Evolutionary conservation across 208 protist species (phyloP).

Genomic region (Crithidia brevicula): DNA sequence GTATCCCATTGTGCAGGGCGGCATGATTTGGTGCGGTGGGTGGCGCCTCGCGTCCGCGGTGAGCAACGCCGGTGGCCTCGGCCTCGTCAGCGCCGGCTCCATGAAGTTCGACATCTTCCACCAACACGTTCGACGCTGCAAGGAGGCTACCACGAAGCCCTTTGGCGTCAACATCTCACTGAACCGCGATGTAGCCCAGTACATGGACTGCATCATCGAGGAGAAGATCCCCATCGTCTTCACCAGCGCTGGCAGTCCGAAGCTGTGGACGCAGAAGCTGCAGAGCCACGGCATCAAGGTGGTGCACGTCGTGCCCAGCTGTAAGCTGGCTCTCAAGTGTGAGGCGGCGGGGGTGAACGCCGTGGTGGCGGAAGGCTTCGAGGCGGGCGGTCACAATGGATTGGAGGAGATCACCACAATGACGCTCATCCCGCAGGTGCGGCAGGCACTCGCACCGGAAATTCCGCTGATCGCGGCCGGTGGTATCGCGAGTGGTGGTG

Average conservation of each 20-base stretch:
- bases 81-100: constrained; percentile 78
- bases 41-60: constrained; percentile 79
- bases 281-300: constrained; percentile 73
- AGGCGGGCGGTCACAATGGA: constrained; percentile 74
- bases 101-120: constrained; percentile 72
- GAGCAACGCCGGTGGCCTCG: constrained; percentile 88
- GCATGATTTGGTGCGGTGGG: constrained; percentile 87
- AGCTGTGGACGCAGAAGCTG: constrained; percentile 70
- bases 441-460: constrained; percentile 46
- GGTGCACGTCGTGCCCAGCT: constrained; percentile 81
- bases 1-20: constrained; percentile 85
- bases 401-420: constrained; percentile 73
- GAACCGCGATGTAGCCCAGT: constrained; percentile 34
- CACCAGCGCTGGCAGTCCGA: constrained; percentile 85
- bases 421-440: constrained; percentile 69
- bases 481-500: constrained; percentile 60
- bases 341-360: constrained; percentile 72
- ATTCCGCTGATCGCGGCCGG: constrained; percentile 82
- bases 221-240: constrained; percentile 87
- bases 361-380: constrained; percentile 85
- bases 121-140: constrained; percentile 57
- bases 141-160: constrained; percentile 54
- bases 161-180: constrained; percentile 86
- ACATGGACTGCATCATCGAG: constrained; percentile 75
- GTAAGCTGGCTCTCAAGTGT: constrained; percentile 80